Evolutionary conservation across 2,329 filamentous ascomycete species (phyloP).

Genomic region (Xylaria sp.): DNA sequence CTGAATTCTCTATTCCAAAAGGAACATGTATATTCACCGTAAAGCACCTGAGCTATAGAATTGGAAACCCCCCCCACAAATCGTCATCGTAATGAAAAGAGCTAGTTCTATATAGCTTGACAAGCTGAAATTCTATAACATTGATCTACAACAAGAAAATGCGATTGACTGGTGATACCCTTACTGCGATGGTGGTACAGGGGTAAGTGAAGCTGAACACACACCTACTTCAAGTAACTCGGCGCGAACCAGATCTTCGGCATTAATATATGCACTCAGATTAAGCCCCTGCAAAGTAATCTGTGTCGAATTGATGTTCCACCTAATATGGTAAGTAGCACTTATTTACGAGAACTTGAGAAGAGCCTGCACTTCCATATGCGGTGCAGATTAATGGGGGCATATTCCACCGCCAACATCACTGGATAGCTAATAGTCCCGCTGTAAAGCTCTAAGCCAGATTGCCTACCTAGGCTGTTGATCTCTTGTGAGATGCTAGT

Average conservation of each 20-base stretch:
- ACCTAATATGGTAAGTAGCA: background rate
- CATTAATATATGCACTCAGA: slow-evolving; percentile 1
- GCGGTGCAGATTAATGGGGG: background rate
- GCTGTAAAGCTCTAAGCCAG: background rate
- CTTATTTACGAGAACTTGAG: background rate
- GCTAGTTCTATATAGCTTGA: background rate
- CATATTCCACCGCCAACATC: background rate
- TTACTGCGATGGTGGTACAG: background rate
- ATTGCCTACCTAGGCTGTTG: background rate
- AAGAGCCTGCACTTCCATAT: background rate
- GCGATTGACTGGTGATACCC: background rate
- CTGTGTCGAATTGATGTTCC: background rate
- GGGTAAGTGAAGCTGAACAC: slow-evolving; percentile 5
- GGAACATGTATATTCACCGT: background rate
- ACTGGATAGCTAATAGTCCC: background rate
- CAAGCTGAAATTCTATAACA: background rate
- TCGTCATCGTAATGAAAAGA: background rate
- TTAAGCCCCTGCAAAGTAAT: background rate
- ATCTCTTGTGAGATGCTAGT: background rate
- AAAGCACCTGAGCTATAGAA: background rate
- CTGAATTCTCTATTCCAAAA: background rate
- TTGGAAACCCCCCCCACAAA: background rate
- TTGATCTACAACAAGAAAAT: background rate
- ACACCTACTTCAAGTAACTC: too few relatives aligned
- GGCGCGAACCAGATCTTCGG: background rate